These are phyloP conservation scores for Lanzia echinophila DNA, from an alignment of 2,329 filamentous ascomycete genomes.

Conservation along the genomic window DNA sequence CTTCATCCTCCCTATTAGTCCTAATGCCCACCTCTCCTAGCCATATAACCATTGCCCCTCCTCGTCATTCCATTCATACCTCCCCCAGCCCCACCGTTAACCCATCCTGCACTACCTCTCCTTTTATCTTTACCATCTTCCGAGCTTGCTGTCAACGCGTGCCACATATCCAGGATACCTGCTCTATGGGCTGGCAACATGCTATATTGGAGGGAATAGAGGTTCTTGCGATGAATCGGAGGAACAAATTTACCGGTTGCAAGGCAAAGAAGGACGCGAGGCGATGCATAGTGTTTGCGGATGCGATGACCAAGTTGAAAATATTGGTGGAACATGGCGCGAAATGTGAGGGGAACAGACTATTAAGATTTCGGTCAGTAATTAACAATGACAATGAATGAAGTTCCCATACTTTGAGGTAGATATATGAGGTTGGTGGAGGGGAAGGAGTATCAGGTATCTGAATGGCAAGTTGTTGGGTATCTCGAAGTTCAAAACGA, in stretches of 20 bases:
- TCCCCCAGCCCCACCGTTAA: constrained; percentile 1
- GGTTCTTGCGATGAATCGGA: constrained; percentile 85
- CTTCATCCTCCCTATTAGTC: neutral
- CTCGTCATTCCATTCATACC: constrained; percentile 1
- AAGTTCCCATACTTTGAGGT: constrained; percentile 59
- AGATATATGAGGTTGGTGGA: constrained; percentile 69
- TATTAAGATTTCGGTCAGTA: constrained; percentile 39
- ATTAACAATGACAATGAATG: neutral
- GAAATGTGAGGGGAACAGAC: constrained; percentile 83
- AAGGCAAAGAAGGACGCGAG: constrained; percentile 79
- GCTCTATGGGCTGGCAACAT: constrained; percentile 84
- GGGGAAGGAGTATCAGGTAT: constrained; percentile 16
- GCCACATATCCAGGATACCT: constrained; percentile 80
- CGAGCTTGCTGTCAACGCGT: constrained; percentile 22
- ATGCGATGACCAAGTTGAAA: constrained; percentile 90
- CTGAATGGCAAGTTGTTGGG: constrained; percentile 44
- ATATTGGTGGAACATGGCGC: constrained; percentile 96
- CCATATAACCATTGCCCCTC: constrained; percentile 9
- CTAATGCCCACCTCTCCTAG: constrained; percentile 5
- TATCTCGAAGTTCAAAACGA: constrained; percentile 81
- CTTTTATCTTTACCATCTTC: constrained; percentile 11
- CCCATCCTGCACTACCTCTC: constrained; percentile 4
- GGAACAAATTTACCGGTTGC: constrained; percentile 89
- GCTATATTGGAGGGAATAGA: constrained; percentile 96
- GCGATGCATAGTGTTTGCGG: constrained; percentile 89